Evolutionary conservation across 306 rosid species (phyloP), one percentile per base, ranked within the genome.

Genomic region (Lathyrus oleraceus): DNA sequence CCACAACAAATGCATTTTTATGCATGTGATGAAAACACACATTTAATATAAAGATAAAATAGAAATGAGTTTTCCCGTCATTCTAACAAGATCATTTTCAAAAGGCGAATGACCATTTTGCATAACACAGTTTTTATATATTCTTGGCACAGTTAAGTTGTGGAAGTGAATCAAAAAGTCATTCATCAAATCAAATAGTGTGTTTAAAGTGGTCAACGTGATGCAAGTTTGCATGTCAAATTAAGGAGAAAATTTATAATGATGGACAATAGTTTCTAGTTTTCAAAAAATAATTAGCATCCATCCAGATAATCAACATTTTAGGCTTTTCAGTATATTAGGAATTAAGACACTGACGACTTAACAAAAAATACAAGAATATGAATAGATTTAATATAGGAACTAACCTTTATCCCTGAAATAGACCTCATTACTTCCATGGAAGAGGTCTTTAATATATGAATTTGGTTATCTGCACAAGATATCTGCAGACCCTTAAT

Each of bases 361-460:
- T 68, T 23, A 57, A 38, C 63, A 36, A 17, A 62, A 42, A 40
- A 73, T 63, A 59, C 67, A 51, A 63, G 48, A 30, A 56, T 27
- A 49, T 27, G 43, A 28, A 72, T 60, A 44, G 77, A 59, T 9
- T 17, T 61, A 53, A 40, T 20, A 67, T 23, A 25, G 66, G 67
- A 78, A 76, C 90, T 75, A 73, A 86, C 99, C 99, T 94, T 94
- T 77, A 94, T 94, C 74, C 99, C 97, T 16, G 96, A 94, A 78
- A 94, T 87, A 61, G 96, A 85, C 87, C 81, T 94, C 72, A 81
- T 36, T 74, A 94, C 85, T 78, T 91, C 96, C 96, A 94, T 83
- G 27, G 92, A 84, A 38, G 99, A 92, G 92, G 76, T 85, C 82
- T 89, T 91, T 58, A 94, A 78, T 11, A 94, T 54, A 81, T 84